Base-by-base conservation (phyloP, 257 asterid genomes). In the Jacaranda copaia region DNA sequence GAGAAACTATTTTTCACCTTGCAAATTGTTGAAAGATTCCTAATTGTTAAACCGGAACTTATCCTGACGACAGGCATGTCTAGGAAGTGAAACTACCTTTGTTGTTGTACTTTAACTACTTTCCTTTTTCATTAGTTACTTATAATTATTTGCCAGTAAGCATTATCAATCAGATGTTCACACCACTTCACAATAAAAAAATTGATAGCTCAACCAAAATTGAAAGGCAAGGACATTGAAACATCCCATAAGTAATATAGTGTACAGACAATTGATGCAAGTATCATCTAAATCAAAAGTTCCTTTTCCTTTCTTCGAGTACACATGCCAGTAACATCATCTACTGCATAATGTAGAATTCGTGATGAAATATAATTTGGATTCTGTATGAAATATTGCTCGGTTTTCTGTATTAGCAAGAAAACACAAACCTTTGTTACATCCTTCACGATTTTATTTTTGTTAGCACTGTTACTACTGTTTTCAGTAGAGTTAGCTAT, bases 401-500 rank as follows among this genome's bases (percentile, higher is more conserved):
- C 5, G 16, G 45, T 58, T 67, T 61, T 12, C 73, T 36, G 5
- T 56, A 46, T 49, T 42, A 67, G 45, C 70, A 68, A 81, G 71
- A 71, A 73, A 79, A 46, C 0, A 60, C 72, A 48, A 75, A 91
- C 98, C 98, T 90, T 91, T 45, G 88, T 32, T 72, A 68, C 42
- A 75, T 84, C 88, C 63, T 80, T 86, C 25, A n/a, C 77, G 75
- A 25, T 78, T 71, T 73, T 84, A 64, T 46, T 82, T 68, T 51
- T 68, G 18, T 43, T 61, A 5, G 86, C 68, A 84, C 77, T 83
- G 59, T 66, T 79, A 12, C 51, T 75, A 81, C 55, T 72, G 51
- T 74, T 66, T 82, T 69, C 85, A 55, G 73, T 79, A 70, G 87
- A 48, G 74, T 73, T 73, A 15, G 61, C 78, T 49, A 69, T 64